Evolutionary conservation across 345 rosid species (phyloP), one percentile per base, ranked within the genome.

Genomic region (Moricandia arvensis): DNA sequence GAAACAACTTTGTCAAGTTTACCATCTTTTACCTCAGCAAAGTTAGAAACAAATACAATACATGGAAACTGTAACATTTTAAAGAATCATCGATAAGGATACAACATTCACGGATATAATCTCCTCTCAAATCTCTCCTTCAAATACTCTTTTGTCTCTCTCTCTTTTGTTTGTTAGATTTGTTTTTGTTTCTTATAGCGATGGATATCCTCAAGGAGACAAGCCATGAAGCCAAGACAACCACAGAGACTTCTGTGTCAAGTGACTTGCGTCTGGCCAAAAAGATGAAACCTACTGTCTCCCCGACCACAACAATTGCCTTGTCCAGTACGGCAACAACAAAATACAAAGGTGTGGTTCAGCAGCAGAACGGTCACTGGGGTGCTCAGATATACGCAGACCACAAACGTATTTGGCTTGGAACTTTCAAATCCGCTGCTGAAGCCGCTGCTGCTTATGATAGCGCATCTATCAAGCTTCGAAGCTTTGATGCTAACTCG

Each of bases 321-420:
- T 53, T 35, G 63, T 49, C 73, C 10, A 68, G 15, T 30, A 5
- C 59, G 26, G 66, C 63, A 33, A 66, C 79, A 13, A 12, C 82
- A 4, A 84, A 67, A 71, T 86, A 75, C 75, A 87, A 85, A 83
- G 96, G 91, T 2, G 87, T 88, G 5, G 85, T 86, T 27, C 83
- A 82, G 0, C 89, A 84, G 4, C 84, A 73, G 67, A 84, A 85
- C 38, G 92, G 93, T n/a, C 80, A 81, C 18, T 90, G 89, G 89
- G 96, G 93, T 1, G 87, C 88, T 35, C 96, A 88, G 80, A 88
- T 88, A 35, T 88, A 88, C 55, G 84, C 83, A 37, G 80, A 87
- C 43, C 86, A 83, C 68, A 65, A 70, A 16, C 7, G 57, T 10
- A 16, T 49, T 3, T 49, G 57, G 57, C 57, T 49, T 3, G 57